Evolutionary conservation across 1,284 basidiomycete genomes (phyloP).

Genomic region (Apiotrichum gamsii): DNA sequence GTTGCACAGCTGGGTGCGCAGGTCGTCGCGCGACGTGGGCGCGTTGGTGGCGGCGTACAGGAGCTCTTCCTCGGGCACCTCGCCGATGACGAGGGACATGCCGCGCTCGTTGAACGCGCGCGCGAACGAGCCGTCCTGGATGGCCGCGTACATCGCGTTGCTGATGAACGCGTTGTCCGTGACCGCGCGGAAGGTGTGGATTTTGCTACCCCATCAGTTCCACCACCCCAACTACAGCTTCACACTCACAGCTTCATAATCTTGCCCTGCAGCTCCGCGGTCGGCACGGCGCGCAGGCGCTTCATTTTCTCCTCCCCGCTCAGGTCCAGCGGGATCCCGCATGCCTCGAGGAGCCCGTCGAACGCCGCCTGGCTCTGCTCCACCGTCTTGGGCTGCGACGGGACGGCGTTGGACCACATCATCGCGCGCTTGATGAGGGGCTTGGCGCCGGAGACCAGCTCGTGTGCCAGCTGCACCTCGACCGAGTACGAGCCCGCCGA

Average conservation of each 20-base stretch:
- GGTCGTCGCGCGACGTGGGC: conserved; percentile 9
- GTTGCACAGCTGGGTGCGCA: conserved; percentile 20
- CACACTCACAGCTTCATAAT: conserved; percentile 23
- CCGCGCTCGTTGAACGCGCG: conserved; percentile 14
- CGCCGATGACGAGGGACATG: conserved; percentile 25
- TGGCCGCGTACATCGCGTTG: conserved; percentile 8
- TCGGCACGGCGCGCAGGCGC: conserved; percentile 17
- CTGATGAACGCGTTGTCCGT: conserved; percentile 25
- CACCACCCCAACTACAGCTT: background rate
- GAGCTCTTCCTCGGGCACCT: conserved; percentile 22
- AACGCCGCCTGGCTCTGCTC: conserved; percentile 23
- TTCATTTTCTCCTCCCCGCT: conserved; percentile 20
- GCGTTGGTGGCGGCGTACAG: conserved; percentile 25
- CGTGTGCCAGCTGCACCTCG: conserved; percentile 37
- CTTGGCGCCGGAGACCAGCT: conserved; percentile 14
- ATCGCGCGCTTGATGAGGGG: conserved; percentile 20
- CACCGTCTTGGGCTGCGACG: conserved; percentile 24
- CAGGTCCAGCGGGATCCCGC: conserved; percentile 14
- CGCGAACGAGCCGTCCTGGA: conserved; percentile 18
- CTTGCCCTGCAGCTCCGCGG: conserved; percentile 17
- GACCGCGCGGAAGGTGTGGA: conserved; percentile 27
- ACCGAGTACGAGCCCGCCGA: conserved; percentile 38
- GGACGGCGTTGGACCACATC: conserved; percentile 27
- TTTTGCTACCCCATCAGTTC: conserved; percentile 4
- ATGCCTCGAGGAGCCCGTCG: conserved; percentile 20